Percentiles rank a stretch among this genome's conserved stretches.
phyloP scores from a whole-genome alignment of 257 asterid species.

The Jacaranda copaia region DNA sequence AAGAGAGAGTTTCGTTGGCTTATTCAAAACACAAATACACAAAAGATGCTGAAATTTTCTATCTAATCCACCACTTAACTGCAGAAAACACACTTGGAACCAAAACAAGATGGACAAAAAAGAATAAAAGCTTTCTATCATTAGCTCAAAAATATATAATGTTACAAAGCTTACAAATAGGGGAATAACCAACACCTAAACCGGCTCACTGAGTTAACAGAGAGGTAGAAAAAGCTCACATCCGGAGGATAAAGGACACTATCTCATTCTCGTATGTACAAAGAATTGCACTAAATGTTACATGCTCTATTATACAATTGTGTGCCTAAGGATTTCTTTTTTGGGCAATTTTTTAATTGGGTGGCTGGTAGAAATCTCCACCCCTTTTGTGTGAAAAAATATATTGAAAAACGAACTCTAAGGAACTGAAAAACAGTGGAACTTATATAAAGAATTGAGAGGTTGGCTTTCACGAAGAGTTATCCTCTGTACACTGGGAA shows the following conservation, averaged over 20 bases:
- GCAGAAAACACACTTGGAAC: background rate
- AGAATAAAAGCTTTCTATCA: conserved; percentile 24
- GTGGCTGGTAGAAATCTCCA: conserved; percentile 49
- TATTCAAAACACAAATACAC: too few species aligned
- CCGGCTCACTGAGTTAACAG: conserved; percentile 24
- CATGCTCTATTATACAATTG: conserved; percentile 54
- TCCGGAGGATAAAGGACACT: conserved; percentile 16
- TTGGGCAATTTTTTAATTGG: conserved; percentile 45
- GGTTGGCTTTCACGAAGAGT: conserved; percentile 45
- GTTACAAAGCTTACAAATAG: conserved; percentile 42
- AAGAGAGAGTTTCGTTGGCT: too few species aligned
- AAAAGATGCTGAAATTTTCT: too few species aligned
- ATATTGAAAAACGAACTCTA: conserved; percentile 26
- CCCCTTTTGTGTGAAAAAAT: conserved; percentile 38
- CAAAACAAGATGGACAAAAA: background rate
- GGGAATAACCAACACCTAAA: conserved; percentile 19
- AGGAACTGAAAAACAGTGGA: conserved; percentile 28
- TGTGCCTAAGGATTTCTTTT: conserved; percentile 49
- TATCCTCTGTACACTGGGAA: conserved; percentile 38
- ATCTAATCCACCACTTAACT: background rate
- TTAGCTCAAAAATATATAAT: conserved; percentile 30
- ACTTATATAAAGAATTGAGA: conserved; percentile 39
- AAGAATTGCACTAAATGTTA: conserved; percentile 51
- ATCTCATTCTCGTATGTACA: conserved; percentile 49
- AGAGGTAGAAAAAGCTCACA: conserved; percentile 24